These are phyloP conservation scores for Pilobolus umbonatus DNA, from an alignment of 192 early-diverging fungal species.

Conservation along the genomic window DNA sequence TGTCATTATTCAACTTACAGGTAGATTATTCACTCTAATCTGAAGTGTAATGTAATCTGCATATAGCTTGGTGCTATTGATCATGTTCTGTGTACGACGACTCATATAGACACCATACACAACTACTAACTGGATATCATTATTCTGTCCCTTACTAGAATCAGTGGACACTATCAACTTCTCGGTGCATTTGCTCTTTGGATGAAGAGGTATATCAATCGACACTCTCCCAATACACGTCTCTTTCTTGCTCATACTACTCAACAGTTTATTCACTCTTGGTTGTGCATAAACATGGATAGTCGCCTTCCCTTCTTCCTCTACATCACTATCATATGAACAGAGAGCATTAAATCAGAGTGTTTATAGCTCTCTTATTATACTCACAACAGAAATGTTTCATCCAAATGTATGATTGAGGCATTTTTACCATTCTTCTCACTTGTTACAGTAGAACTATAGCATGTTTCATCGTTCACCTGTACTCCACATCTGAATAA, in stretches of 20 bases:
- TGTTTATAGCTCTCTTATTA: background rate
- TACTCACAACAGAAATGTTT: constrained; percentile 33
- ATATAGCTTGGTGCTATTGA: constrained; percentile 18
- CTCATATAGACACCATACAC: constrained; percentile 26
- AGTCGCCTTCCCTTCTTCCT: constrained; percentile 13
- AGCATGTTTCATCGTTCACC: constrained; percentile 22
- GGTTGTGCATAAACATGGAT: constrained; percentile 20
- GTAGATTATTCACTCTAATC: constrained; percentile 19
- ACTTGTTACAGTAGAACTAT: constrained; percentile 17
- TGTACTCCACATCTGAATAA: constrained; percentile 23
- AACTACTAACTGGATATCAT: constrained; percentile 26
- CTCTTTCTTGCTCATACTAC: constrained; percentile 7
- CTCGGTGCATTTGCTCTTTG: constrained; percentile 14
- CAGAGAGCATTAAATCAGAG: background rate
- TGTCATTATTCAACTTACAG: constrained; percentile 22
- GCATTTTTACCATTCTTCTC: constrained; percentile 27
- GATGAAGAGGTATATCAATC: constrained; percentile 11
- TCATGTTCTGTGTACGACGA: constrained; percentile 12
- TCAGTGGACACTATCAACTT: constrained; percentile 9
- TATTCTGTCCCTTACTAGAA: background rate
- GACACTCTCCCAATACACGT: constrained; percentile 15
- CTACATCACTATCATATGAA: constrained; percentile 20
- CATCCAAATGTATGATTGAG: constrained; percentile 27
- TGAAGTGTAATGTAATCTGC: constrained; percentile 28
- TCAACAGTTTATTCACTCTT: constrained; percentile 8